Evolutionary conservation across 306 rosid genomes (phyloP).

Genomic region (Inga oerstediana): DNA sequence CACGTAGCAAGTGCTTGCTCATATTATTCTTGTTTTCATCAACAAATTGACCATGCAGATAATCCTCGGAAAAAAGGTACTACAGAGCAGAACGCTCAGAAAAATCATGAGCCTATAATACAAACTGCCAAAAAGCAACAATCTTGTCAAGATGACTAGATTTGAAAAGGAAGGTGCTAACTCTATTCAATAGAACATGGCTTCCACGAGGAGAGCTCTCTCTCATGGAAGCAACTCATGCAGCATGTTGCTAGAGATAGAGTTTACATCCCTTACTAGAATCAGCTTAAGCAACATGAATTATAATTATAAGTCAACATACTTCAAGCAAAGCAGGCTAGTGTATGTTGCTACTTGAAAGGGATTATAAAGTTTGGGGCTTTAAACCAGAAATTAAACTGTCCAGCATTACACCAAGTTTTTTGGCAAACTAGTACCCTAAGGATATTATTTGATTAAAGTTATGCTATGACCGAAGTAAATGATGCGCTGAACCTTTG

Average conservation of each 20-base stretch:
- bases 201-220: background rate
- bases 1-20: background rate
- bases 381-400: conserved; percentile 14
- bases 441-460: background rate
- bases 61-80: background rate
- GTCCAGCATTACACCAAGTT: conserved; percentile 1
- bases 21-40: background rate
- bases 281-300: background rate
- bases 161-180: background rate
- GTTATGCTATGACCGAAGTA: background rate
- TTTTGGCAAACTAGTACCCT: conserved; percentile 9
- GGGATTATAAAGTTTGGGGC: background rate
- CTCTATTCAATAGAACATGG: background rate
- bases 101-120: background rate
- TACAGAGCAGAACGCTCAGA: background rate
- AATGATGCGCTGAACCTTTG: background rate
- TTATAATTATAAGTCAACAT: background rate
- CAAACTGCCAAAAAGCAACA: background rate
- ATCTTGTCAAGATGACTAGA: background rate
- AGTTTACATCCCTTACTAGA: background rate
- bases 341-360: background rate
- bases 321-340: background rate
- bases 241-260: conserved; percentile 4
- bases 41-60: background rate
- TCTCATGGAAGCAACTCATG: background rate